Evolutionary conservation across 441 rosid species (phyloP), one percentile per base, ranked within the genome.

Genomic region (Syzygium syzygioides): DNA sequence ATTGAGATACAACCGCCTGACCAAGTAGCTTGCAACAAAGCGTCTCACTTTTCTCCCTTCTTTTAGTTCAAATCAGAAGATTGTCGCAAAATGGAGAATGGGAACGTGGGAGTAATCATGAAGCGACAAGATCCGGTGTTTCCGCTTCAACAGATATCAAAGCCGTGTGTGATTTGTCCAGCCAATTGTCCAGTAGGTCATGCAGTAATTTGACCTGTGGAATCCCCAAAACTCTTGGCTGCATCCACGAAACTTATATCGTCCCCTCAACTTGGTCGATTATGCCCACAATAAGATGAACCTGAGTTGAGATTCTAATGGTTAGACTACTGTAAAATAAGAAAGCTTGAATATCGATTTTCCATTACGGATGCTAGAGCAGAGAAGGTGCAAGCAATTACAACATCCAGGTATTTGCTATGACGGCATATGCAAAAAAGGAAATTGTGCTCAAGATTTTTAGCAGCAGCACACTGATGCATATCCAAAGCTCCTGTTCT

Each of bases 111-210:
- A 57, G 0, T 57, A 57, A 23, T 57, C 14, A 57, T 9, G 60
- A 57, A 57, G 28, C 3, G 3, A 57, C 0, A 4, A 9, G 28
- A 57, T 57, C 0, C 4, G n/a, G n/a, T 0, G n/a, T 57, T 10
- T 25, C 3, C 25, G 62, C 62, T 23, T 57, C 14, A 25, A 9
- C 3, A 57, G n/a, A 57, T 1, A 57, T 9, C 62, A 10, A 25
- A 57, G 14, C 62, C 3, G 62, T 4, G 14, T 10, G 14, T 23
- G 25, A 13, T 9, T 57, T 57, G 62, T 57, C 60, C 60, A 9
- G 1, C 60, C 60, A 56, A 56, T 56, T 23, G 60, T 56, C 60
- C 60, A 56, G 28, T 56, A 11, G 13, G 60, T 23, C 60, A 56
- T 13, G 0, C 14, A 0, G 62, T 57, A 57, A 57, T 25, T 57